These are phyloP conservation scores for Fonsecaea nubica DNA, from an alignment of 2,329 filamentous ascomycete species.

Conservation along the genomic window DNA sequence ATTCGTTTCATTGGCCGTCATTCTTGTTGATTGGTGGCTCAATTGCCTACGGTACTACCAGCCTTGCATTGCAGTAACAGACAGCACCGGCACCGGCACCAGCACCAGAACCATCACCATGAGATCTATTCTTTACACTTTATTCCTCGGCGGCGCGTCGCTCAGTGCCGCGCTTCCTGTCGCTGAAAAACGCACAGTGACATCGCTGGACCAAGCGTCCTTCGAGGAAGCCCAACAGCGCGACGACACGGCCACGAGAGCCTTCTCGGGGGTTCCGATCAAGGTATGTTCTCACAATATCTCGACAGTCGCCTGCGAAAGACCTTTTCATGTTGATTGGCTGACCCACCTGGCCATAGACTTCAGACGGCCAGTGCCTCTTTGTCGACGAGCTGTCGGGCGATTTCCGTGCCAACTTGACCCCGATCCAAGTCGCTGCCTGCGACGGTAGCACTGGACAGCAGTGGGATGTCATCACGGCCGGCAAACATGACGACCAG, in stretches of 20 bases:
- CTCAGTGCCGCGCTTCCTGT: constrained; percentile 20
- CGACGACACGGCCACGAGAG: constrained; percentile 57
- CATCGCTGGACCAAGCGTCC: constrained; percentile 57
- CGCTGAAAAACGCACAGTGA: constrained; percentile 51
- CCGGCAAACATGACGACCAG: constrained; percentile 60
- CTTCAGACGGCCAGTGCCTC: constrained; percentile 59
- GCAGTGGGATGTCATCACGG: constrained; percentile 60
- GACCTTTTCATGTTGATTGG: neutral
- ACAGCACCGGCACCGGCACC: too few species aligned
- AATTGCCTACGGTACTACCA: neutral
- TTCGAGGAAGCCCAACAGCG: constrained; percentile 58
- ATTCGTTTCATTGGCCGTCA: constrained; percentile 20
- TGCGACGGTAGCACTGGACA: constrained; percentile 57
- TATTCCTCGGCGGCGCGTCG: constrained; percentile 22
- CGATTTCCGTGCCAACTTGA: constrained; percentile 62
- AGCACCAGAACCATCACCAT: too few species aligned
- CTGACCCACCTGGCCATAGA: constrained; percentile 39
- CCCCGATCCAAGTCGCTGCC: constrained; percentile 55
- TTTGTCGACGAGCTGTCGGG: constrained; percentile 60
- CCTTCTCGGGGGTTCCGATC: constrained; percentile 56
- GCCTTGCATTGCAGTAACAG: neutral
- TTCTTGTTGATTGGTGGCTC: constrained; percentile 10
- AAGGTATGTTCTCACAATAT: constrained; percentile 41
- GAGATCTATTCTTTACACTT: constrained; percentile 17
- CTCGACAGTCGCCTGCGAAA: neutral